Base-by-base conservation (phyloP, 129 eudicot genomes). In the Centaurea solstitialis region DNA sequence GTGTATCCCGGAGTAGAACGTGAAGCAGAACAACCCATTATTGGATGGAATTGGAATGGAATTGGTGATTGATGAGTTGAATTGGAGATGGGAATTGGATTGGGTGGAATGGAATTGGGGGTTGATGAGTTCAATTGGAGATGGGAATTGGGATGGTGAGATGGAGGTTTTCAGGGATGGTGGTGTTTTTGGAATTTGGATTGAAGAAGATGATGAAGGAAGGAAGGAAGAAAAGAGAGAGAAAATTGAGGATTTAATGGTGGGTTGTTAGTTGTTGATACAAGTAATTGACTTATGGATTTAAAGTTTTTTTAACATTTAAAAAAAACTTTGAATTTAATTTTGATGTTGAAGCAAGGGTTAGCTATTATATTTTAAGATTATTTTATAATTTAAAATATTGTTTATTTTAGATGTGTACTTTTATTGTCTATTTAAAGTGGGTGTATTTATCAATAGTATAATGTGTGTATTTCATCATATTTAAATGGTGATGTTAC, bases 21-120 rank as follows among this genome's bases (percentile, higher is more conserved):
- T 40, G 99, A 95, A 65, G 97, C 99, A 23, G 99, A 86, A 84
- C 99, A 95, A 30, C 99, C 99, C 99, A 95, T 85, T 80, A 26
- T 26, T 26, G 30, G 30, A 26, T 68, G 45, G 59, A 41, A 33
- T 69, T 38, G 40, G 9, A 30, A 22, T 21, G 20, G 76, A 37
- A 72, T 37, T 24, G 67, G 40, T 3, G 53, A 9, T 41, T 5
- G 38, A 64, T 33, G 30, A 5, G 70, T 53, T 70, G 17, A 13
- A 24, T 15, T 43, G 33, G 18, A 18, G 69, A 22, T 68, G 39
- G 47, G 50, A 40, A 73, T 64, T 39, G 5, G 5, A 33, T 24
- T 13, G 80, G 80, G 37, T 62, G 53, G 71, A 79, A 37, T 26
- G 43, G 57, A 62, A 20, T 15, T 26, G 53, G 59, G 40, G 37